Conservation (phyloP, 192 early-diverging fungal genomes). For the Polychytrium aggregatum region DNA sequence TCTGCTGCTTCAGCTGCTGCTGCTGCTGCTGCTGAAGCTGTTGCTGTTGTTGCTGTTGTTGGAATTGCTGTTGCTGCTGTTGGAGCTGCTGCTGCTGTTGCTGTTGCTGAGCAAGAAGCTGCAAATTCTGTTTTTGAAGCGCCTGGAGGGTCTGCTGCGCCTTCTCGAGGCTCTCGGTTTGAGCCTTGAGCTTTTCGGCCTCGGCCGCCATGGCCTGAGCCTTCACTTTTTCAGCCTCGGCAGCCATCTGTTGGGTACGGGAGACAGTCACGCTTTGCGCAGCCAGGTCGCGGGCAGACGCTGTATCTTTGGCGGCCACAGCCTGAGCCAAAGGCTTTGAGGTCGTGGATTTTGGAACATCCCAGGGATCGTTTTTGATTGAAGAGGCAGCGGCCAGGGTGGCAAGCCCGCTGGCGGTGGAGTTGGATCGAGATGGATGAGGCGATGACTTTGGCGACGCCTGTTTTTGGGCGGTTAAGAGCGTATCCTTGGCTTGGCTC, state of each 20-base stretch:
- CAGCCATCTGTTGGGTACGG: background rate
- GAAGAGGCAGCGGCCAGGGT: background rate
- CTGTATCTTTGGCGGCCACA: background rate
- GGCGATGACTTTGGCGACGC: constrained; percentile 1
- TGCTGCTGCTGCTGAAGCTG: constrained; percentile 10
- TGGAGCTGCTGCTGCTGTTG: constrained; percentile 4
- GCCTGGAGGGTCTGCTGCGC: constrained; percentile 16
- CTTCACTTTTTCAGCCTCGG: background rate
- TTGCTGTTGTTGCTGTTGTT: constrained; percentile 4
- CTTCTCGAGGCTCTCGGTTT: constrained; percentile 12
- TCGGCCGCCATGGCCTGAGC: constrained; percentile 9
- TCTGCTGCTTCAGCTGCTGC: constrained; percentile 5
- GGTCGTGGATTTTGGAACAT: constrained; percentile 1
- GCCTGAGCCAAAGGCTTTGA: background rate
- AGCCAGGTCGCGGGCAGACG: background rate
- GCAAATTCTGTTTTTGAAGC: constrained; percentile 19
- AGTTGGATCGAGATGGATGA: constrained; percentile 8
- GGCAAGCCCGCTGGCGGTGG: constrained; percentile 2
- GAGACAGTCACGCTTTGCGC: background rate
- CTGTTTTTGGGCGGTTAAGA: constrained; percentile 1
- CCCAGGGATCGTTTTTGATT: constrained; percentile 8
- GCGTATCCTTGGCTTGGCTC: constrained; percentile 8
- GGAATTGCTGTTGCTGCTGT: constrained; percentile 6
- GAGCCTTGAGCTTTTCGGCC: constrained; percentile 14
- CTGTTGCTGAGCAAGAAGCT: constrained; percentile 14